phyloP scores from a whole-genome alignment of 176 grass and related monocot genomes.

The Bromus sterilis region DNA sequence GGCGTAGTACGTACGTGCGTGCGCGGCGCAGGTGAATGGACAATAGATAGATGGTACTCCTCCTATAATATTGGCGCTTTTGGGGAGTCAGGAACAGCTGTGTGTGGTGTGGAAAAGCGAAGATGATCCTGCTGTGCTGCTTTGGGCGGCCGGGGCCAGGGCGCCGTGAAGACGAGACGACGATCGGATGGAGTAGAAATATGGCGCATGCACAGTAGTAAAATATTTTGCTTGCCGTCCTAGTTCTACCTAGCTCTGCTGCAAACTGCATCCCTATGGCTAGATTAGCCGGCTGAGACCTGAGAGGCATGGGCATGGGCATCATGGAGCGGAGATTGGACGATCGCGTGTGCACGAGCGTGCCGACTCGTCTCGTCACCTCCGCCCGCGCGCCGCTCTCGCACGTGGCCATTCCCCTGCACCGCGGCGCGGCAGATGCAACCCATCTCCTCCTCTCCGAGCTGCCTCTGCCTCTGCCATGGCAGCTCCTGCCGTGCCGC shows the following conservation, averaged over 20 bases:
- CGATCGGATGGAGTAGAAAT: background rate
- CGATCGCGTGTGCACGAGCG: conserved; percentile 95
- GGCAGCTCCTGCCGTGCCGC: conserved; percentile 15
- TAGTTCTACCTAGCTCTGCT: background rate
- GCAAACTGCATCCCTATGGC: background rate
- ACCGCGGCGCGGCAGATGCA: background rate
- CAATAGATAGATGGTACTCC: background rate
- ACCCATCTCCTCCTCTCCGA: background rate
- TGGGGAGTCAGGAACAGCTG: background rate
- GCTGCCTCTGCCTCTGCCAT: conserved; percentile 11
- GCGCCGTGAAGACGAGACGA: no score
- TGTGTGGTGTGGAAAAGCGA: background rate
- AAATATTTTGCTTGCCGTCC: conserved; percentile 39
- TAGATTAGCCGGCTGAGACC: background rate
- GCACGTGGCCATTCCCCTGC: conserved; percentile 54
- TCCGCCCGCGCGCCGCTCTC: conserved; percentile 51
- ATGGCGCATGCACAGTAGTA: background rate
- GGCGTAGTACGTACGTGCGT: background rate
- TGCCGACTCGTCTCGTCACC: conserved; percentile 63
- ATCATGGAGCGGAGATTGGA: conserved; percentile 26
- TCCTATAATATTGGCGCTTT: background rate
- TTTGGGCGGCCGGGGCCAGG: conserved; percentile 32
- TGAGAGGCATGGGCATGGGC: background rate
- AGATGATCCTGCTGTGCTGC: conserved; percentile 10
- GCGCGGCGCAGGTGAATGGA: background rate